Percentiles rank a stretch among this genome's conserved stretches.
phyloP scores from a whole-genome alignment of 129 eudicot species.

The Sambucus nigra region DNA sequence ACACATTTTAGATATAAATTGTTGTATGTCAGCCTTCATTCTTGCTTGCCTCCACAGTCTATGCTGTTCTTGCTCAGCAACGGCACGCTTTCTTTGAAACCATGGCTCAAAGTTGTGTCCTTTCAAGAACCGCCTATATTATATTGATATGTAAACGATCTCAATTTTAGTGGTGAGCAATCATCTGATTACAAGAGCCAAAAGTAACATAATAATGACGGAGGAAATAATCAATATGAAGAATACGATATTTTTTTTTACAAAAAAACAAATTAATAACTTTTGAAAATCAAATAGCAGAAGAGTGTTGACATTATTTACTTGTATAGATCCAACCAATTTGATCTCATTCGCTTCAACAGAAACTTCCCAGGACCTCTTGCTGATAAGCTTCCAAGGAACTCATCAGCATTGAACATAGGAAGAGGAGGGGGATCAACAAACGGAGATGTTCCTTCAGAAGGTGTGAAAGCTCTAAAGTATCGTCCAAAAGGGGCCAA shows the following conservation, averaged over 20 bases:
- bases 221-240: constrained; percentile 3
- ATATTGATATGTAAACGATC: constrained; percentile 5
- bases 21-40: constrained; percentile 55
- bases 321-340: constrained; percentile 98
- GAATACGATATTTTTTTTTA: too few species aligned
- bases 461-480: constrained; percentile 71
- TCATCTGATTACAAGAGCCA: background rate
- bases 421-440: constrained; percentile 87
- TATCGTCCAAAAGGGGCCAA: constrained; percentile 95
- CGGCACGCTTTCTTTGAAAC: constrained; percentile 80
- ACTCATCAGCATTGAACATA: constrained; percentile 63
- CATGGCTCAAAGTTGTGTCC: constrained; percentile 85
- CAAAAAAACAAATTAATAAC: background rate
- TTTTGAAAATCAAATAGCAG: background rate
- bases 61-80: constrained; percentile 82
- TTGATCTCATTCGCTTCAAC: constrained; percentile 76
- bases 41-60: constrained; percentile 94
- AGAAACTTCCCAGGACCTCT: constrained; percentile 96
- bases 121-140: constrained; percentile 63
- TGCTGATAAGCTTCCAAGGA: constrained; percentile 58
- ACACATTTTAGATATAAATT: constrained; percentile 43
- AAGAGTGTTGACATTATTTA: constrained; percentile 11
- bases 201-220: background rate
- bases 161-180: constrained; percentile 1
- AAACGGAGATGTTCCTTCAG: constrained; percentile 87